Percentiles rank a stretch among this genome's conserved stretches.
Conservation (phyloP, 2,329 filamentous ascomycete species). For the Calycina marina region DNA sequence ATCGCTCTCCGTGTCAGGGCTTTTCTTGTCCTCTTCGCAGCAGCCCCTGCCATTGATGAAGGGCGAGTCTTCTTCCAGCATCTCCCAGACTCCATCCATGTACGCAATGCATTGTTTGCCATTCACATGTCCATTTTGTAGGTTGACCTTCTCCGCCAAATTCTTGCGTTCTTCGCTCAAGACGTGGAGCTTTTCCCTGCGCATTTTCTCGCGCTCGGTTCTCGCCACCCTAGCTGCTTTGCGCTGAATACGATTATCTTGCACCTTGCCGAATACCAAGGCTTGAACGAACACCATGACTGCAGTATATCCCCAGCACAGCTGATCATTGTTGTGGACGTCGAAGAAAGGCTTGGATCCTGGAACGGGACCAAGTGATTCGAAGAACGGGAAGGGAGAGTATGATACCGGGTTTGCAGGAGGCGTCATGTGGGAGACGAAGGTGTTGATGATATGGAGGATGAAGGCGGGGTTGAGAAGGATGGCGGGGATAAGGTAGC, state of each 20-base stretch:
- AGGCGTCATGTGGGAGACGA: slow-evolving; percentile 23
- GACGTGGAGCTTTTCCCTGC: background rate
- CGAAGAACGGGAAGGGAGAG: slow-evolving; percentile 19
- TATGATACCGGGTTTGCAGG: slow-evolving; percentile 16
- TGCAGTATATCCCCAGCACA: slow-evolving; percentile 26
- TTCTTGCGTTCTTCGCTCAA: background rate
- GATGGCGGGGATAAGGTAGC: slow-evolving; percentile 24
- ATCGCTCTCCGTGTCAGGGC: slow-evolving; percentile 6
- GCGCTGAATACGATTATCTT: slow-evolving; percentile 14
- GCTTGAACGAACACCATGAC: slow-evolving; percentile 26
- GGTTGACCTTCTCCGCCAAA: too few relatives aligned
- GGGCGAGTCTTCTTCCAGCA: background rate
- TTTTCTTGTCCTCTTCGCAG: slow-evolving; percentile 4
- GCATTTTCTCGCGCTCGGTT: background rate
- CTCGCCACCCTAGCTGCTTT: background rate
- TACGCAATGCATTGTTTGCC: background rate
- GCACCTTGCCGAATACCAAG: slow-evolving; percentile 21
- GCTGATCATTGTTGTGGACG: slow-evolving; percentile 23
- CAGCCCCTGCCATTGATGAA: background rate
- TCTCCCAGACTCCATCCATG: background rate
- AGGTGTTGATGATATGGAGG: slow-evolving; percentile 26
- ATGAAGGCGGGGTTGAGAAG: slow-evolving; percentile 26
- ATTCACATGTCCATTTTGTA: background rate
- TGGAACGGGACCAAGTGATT: slow-evolving; percentile 19
- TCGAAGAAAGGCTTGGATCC: slow-evolving; percentile 22